A percentile compares a stretch with the other conserved stretches of the same genome.
Evolutionary conservation across 495 filamentous ascomycete genomes (phyloP).

Genomic region (Penicillium maclennaniae): DNA sequence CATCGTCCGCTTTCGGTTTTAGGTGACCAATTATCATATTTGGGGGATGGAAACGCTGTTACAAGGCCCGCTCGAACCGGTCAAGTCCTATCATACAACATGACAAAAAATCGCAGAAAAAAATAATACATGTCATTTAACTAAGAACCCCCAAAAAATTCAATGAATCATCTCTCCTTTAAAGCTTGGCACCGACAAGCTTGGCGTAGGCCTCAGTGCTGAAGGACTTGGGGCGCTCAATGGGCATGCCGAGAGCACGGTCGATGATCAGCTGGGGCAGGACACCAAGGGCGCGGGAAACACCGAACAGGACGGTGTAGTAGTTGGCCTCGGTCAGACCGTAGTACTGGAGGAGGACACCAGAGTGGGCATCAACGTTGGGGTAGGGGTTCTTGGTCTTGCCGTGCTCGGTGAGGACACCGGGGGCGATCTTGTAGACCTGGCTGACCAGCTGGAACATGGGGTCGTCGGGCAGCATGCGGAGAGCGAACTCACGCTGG

Average conservation of each 20-base stretch:
- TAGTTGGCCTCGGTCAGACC: conserved; percentile 97
- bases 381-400: conserved; percentile 95
- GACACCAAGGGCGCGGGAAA: conserved; percentile 95
- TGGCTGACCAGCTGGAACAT: conserved; percentile 99
- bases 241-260: conserved; percentile 78
- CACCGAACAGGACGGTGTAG: conserved; percentile 99
- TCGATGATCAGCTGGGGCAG: conserved; percentile 99
- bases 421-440: conserved; percentile 99
- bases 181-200: conserved; percentile 86
- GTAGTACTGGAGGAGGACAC: conserved; percentile 99
- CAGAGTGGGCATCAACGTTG: conserved; percentile 82
- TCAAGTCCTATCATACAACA: conserved; percentile 49
- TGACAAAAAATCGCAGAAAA: conserved; percentile 36
- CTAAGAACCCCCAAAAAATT: conserved; percentile 6
- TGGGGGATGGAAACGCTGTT: conserved; percentile 37
- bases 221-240: conserved; percentile 88
- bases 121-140: conserved; percentile 25
- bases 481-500: conserved; percentile 92
- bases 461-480: conserved; percentile 87
- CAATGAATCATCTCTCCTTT: conserved; percentile 33
- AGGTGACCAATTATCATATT: conserved; percentile 20
- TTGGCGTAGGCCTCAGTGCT: conserved; percentile 95
- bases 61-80: conserved; percentile 46
- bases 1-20: not conserved
- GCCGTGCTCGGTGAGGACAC: conserved; percentile 96